Percentiles rank a stretch among this genome's conserved stretches.
These are phyloP conservation scores for Nothopassalora personata DNA, from an alignment of 2,329 filamentous ascomycete species.

Conservation along the genomic window DNA sequence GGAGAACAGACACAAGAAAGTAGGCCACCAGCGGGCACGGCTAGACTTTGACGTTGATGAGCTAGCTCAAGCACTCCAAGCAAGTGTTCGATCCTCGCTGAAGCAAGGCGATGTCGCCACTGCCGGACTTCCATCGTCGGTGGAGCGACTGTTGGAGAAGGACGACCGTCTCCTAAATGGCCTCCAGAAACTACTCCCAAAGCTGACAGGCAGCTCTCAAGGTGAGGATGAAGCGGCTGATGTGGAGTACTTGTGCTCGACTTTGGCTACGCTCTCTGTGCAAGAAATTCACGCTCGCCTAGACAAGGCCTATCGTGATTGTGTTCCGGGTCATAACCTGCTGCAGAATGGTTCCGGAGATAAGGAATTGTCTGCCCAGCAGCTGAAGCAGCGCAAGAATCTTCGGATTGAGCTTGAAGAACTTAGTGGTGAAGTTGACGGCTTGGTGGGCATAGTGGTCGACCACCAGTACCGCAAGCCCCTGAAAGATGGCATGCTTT, in stretches of 20 bases:
- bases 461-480: constrained; percentile 63
- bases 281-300: constrained; percentile 40
- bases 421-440: constrained; percentile 62
- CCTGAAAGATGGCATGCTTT: constrained; percentile 42
- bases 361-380: constrained; percentile 18
- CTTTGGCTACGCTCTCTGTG: constrained; percentile 37
- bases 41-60: constrained; percentile 37
- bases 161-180: constrained; percentile 63
- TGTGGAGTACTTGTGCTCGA: constrained; percentile 51
- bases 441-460: constrained; percentile 65
- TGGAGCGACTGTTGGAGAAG: constrained; percentile 43
- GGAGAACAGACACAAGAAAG: constrained; percentile 17
- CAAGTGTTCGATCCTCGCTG: constrained; percentile 38
- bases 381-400: constrained; percentile 37
- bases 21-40: constrained; percentile 38
- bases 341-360: constrained; percentile 15
- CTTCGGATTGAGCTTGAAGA: constrained; percentile 62
- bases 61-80: constrained; percentile 24
- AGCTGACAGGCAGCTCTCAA: constrained; percentile 48
- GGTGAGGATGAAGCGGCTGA: constrained; percentile 45
- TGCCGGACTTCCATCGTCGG: constrained; percentile 44
- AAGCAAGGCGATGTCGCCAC: constrained; percentile 47
- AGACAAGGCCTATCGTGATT: constrained; percentile 47
- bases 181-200: constrained; percentile 60
- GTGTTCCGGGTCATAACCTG: constrained; percentile 4